Base-by-base conservation (phyloP, 2,329 filamentous ascomycete species). In the Pestalotiopsis sp. region DNA sequence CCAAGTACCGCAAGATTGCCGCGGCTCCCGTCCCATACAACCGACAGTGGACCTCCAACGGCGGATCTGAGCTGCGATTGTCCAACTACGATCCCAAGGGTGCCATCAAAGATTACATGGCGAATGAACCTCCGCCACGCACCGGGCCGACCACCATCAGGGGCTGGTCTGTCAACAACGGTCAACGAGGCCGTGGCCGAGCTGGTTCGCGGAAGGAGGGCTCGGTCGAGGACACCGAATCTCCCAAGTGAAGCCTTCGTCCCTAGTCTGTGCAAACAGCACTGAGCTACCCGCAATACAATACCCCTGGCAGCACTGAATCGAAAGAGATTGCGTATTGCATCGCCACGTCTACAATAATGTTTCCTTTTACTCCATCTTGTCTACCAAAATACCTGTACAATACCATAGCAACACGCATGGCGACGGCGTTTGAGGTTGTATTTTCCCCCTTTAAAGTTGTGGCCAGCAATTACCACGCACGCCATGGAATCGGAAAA, bases 1-100 rank as follows among this genome's bases (percentile, higher is more conserved):
- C 76, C 27, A 87, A 87, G 73, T 89, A 88, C 73, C 83, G 87
- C 60, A 88, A 88, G 76, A 84, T 90, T 52, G 87, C 88, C 70
- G 87, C 87, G 11, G 87, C 87, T 0, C 87, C 87, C 0, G 82
- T 87, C 27, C 83, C 86, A 6, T 81, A 86, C 38, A 86, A 87
- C 74, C 78, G 83, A 13, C 81, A 83, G 58, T 82, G 82, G 69
- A 85, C 82, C 76, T 80, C 80, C 67, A 84, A 83, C 73, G 78
- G 76, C 52, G 79, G 79, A 23, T 82, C 84, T 17, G 87, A 89
- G 72, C 80, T 90, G n/a, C 85, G 87, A 68, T 88, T 88, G 3
- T 86, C 88, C 3, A 85, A 85, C 49, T 90, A 89, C 71, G 82
- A 86, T 68, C 84, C 85, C 61, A 82, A 81, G 36, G 83, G 85